Conservation (phyloP, 2,329 filamentous ascomycete genomes). For the Alternaria tenuissima region DNA sequence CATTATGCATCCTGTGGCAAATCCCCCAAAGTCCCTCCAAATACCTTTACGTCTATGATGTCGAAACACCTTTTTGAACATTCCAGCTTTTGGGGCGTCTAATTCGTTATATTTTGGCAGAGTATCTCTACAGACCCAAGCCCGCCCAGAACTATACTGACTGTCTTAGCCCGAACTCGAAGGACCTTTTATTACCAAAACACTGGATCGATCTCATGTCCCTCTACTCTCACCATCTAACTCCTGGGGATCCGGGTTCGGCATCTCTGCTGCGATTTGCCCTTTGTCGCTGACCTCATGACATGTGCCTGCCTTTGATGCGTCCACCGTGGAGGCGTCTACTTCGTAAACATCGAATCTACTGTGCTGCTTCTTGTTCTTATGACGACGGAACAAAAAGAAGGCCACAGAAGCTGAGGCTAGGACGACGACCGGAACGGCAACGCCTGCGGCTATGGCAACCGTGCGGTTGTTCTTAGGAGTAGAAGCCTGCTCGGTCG, state of each 20-base stretch:
- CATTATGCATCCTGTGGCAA: background rate
- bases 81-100: background rate
- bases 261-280: background rate
- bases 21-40: background rate
- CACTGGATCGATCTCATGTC: background rate
- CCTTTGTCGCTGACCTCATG: background rate
- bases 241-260: background rate
- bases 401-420: background rate
- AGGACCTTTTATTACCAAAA: background rate
- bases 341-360: background rate
- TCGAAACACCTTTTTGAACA: background rate
- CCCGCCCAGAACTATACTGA: background rate
- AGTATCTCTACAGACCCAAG: background rate
- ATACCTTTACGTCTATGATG: background rate
- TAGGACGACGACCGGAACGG: background rate
- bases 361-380: background rate
- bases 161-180: background rate
- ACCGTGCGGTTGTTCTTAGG: background rate
- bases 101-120: background rate
- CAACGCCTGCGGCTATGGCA: background rate
- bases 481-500: background rate
- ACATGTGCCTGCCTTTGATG: background rate
- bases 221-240: background rate
- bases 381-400: background rate
- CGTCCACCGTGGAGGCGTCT: background rate